Conservation (phyloP, 148 eudicot genomes). For the Rhododendron simsii region DNA sequence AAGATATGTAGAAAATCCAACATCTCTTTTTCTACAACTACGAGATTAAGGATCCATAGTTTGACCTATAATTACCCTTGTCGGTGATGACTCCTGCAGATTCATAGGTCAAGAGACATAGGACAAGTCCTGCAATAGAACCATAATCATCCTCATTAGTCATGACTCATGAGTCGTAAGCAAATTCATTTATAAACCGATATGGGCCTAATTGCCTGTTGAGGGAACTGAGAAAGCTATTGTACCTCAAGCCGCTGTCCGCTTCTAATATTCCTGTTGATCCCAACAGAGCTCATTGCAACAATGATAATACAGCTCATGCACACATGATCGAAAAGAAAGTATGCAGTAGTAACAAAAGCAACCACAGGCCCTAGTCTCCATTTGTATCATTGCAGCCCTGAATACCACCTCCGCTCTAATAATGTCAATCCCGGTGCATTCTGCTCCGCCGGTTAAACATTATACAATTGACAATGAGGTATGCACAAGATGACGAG, state of each 20-base stretch:
- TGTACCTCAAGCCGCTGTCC: not conserved
- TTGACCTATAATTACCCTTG: too few relatives aligned
- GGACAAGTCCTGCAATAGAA: too few relatives aligned
- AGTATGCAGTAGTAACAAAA: not conserved
- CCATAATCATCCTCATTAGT: too few relatives aligned
- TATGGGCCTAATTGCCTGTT: not conserved
- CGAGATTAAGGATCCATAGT: too few relatives aligned
- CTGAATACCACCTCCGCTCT: not conserved
- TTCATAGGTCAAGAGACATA: too few relatives aligned
- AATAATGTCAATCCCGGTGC: not conserved
- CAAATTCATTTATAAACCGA: too few relatives aligned
- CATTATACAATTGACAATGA: not conserved
- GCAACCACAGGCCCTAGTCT: not conserved
- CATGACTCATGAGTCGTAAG: too few relatives aligned
- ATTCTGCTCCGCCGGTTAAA: not conserved
- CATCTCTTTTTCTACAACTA: too few relatives aligned
- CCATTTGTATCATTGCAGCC: not conserved
- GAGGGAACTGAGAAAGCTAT: not conserved
- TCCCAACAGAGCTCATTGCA: not conserved
- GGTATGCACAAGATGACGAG: not conserved
- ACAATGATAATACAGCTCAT: not conserved
- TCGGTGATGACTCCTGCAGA: too few relatives aligned
- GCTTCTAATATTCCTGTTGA: not conserved
- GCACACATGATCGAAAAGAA: not conserved
- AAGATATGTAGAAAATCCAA: too few relatives aligned